Evolutionary conservation across 345 rosid species (phyloP), one percentile per base, ranked within the genome.

Genomic region (Noccaea caerulescens): DNA sequence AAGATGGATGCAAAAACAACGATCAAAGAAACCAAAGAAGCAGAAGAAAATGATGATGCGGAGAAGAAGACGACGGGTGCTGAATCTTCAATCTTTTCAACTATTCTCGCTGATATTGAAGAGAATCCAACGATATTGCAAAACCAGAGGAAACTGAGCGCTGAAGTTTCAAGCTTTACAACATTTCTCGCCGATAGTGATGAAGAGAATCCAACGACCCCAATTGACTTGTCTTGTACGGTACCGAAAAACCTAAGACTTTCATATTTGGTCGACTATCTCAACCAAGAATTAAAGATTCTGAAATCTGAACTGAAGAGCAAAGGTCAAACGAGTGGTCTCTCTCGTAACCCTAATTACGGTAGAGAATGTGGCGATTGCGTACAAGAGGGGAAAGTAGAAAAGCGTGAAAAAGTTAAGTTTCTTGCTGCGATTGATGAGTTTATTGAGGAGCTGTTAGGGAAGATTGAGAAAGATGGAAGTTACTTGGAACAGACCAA

Each of bases 181-280:
- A 4, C 18, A 7, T 13, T 42, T 42, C 5, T 4, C 62, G 18
- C 4, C 23, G 38, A n/a, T n/a, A 5, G 3, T 13, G 71, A 52
- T 38, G 60, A 39, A 53, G 3, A 53, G 51, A 52, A 10, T 25
- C 50, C 51, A 53, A 13, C 56, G 11, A 63, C 27, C 11, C 52
- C 62, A 45, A 3, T 12, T 57, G 65, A 69, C 73, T 46, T 46
- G 30, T 5, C 65, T 25, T 14, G 11, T 43, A 69, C 73, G 73
- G 65, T 58, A 69, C 2, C 65, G 12, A 34, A 69, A 69, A 58
- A 39, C 66, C 73, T 69, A 69, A 58, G 66, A 4, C 49, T 9
- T 58, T 58, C 66, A 6, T 39, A 58, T n/a, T 4, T 58, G 6
- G 12, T 4, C 7, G 30, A 37, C 8, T 1, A 1, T 3, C 49